Conservation (phyloP, 139 green algal species). For the Bryopsis sp. region DNA sequence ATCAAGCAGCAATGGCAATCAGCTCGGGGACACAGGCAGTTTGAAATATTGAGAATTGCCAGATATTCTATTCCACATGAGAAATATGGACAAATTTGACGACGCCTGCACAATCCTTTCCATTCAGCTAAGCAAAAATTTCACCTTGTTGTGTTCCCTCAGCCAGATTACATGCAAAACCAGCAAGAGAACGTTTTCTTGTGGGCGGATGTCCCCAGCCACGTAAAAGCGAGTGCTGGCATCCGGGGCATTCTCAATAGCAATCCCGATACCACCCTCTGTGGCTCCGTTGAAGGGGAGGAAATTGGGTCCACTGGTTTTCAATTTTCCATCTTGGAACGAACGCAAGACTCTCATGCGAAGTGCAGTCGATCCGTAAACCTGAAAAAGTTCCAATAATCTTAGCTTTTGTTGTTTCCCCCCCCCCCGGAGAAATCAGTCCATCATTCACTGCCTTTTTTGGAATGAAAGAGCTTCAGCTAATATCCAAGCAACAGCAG, state of each 20-base stretch:
- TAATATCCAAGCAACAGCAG: background rate
- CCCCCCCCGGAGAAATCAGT: no score
- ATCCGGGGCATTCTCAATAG: constrained; percentile 11
- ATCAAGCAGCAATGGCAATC: no score
- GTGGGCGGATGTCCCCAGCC: constrained; percentile 9
- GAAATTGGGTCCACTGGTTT: background rate
- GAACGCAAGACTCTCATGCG: background rate
- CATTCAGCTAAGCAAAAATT: background rate
- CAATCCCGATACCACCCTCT: background rate
- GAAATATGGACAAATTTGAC: no score
- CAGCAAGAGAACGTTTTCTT: constrained; percentile 1
- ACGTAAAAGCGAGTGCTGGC: constrained; percentile 8
- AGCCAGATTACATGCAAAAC: background rate
- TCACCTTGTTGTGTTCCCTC: constrained; percentile 8
- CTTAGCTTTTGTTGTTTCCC: no score
- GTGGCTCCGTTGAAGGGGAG: background rate
- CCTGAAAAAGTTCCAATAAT: constrained; percentile 8
- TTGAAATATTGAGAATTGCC: no score
- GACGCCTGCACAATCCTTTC: no score
- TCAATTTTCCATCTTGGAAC: constrained; percentile 8
- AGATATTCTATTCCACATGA: no score
- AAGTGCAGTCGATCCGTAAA: background rate
- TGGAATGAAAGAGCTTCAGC: no score
- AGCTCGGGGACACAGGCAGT: no score
- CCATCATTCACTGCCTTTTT: no score